Base-by-base conservation (phyloP, 1,284 basidiomycete genomes). In the Pseudozyma tsukubaensis region DNA sequence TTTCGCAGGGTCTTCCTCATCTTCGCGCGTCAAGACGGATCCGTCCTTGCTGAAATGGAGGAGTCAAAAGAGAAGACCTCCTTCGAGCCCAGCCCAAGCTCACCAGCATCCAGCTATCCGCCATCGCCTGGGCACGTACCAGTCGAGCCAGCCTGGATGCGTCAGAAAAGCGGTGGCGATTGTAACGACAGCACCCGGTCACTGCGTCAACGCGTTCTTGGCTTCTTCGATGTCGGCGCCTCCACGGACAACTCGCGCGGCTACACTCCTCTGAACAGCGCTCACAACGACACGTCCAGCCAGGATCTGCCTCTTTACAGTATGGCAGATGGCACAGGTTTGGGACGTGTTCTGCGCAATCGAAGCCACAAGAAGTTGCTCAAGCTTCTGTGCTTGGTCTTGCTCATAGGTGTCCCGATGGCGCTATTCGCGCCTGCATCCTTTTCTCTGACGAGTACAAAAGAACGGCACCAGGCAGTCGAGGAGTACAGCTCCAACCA, bases 51-150 rank as follows among this genome's bases (percentile, higher is more conserved):
- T 29, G 24, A 12, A 12, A 39, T n/a, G 48, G 29, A 32, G n/a
- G 29, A 50, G 13, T 35, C 48, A 37, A 32, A 59, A 13, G 19
- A 50, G 37, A 34, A 49, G 18, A 8, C 3, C 34, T 21, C 37
- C 7, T 5, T 51, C 11, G 37, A 42, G 21, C 36, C 19, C 40
- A 34, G 18, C 9, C 6, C 61, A 8, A 39, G 35, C 8, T 47
- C 50, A 8, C 43, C 54, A 12, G 36, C 49, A 10, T 51, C 61
- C 16, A 63, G 54, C 43, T 63, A 63, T 29, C 61, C 61, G 24
- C 61, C 59, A 6, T 61, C 59, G 16, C 59, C 59, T 1, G 36
- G 51, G 47, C 44, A 54, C 21, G 39, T 55, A 13, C 14, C 42
- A 40, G 50, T 52, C 4, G 54, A 63, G 36, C 61, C 61, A 0